phyloP scores from a whole-genome alignment of 1,284 basidiomycete species.

The Amylostereum areolatum region DNA sequence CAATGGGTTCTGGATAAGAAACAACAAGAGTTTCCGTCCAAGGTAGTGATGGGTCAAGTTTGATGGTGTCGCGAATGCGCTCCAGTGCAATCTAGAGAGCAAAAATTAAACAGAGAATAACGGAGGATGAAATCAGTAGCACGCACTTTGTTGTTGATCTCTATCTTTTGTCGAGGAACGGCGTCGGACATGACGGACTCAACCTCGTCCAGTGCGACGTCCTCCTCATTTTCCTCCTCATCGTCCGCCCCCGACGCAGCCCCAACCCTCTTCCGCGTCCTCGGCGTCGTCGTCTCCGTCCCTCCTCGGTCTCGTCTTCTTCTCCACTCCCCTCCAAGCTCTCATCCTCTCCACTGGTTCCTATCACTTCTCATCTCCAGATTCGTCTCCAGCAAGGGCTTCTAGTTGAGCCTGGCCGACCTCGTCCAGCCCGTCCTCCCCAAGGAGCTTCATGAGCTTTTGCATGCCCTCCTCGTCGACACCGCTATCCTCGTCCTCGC shows the following conservation, averaged over 20 bases:
- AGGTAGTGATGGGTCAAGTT: slow-evolving; percentile 67
- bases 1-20: slow-evolving; percentile 67
- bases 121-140: slow-evolving; percentile 2
- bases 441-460: slow-evolving; percentile 59
- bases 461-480: slow-evolving; percentile 63
- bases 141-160: slow-evolving; percentile 75
- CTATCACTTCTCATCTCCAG: slow-evolving; percentile 19
- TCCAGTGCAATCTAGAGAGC: slow-evolving; percentile 65
- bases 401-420: slow-evolving; percentile 48
- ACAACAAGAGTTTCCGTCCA: slow-evolving; percentile 86
- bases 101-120: slow-evolving; percentile 4
- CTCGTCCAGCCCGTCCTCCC: slow-evolving; percentile 63
- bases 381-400: slow-evolving; percentile 30
- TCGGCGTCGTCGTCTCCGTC: slow-evolving; percentile 33
- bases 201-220: slow-evolving; percentile 63
- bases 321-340: slow-evolving; percentile 20
- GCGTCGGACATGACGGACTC: slow-evolving; percentile 75
- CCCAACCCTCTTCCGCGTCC: slow-evolving; percentile 18
- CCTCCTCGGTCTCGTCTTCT: slow-evolving; percentile 19
- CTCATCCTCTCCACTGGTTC: slow-evolving; percentile 22
- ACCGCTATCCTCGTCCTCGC: slow-evolving; percentile 42
- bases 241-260: no score
- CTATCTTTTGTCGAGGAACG: slow-evolving; percentile 75
- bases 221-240: slow-evolving; percentile 28
- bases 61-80: slow-evolving; percentile 74